Evolutionary conservation across 2,329 filamentous ascomycete species (phyloP).

Genomic region (Fusarium gaditjirri): DNA sequence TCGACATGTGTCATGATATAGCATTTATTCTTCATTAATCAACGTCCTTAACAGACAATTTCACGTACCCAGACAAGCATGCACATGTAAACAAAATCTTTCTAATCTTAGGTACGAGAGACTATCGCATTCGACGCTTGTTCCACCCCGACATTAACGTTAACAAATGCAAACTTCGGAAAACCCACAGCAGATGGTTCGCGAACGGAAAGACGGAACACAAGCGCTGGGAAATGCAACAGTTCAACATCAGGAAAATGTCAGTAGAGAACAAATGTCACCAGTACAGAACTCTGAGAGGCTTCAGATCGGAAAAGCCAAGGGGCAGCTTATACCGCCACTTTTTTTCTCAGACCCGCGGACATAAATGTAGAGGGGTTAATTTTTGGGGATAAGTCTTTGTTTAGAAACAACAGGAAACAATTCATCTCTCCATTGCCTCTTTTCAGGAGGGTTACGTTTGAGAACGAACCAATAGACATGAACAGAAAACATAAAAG

Average conservation of each 20-base stretch:
- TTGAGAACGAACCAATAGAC: constrained; percentile 36
- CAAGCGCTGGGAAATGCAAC: background rate
- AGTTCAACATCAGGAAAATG: background rate
- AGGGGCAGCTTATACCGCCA: constrained; percentile 4
- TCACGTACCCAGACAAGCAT: constrained; percentile 8
- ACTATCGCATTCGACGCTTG: constrained; percentile 8
- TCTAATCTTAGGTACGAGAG: constrained; percentile 22
- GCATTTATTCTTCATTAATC: constrained; percentile 47
- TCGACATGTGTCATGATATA: constrained; percentile 47
- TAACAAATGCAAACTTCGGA: background rate
- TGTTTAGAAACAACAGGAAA: constrained; percentile 24
- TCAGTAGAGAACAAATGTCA: constrained; percentile 4
- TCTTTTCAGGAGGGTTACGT: constrained; percentile 15
- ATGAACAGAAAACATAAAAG: constrained; percentile 37
- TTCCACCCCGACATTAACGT: background rate
- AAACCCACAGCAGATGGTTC: background rate
- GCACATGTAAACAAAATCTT: constrained; percentile 27
- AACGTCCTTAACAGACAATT: constrained; percentile 36
- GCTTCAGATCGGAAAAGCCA: background rate
- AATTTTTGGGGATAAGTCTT: constrained; percentile 14
- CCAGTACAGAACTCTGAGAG: constrained; percentile 1
- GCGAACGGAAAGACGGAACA: background rate
- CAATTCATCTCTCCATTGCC: constrained; percentile 27
- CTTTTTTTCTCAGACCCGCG: constrained; percentile 10
- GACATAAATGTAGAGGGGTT: constrained; percentile 30